A percentile compares a stretch with the other conserved stretches of the same genome.
These are phyloP conservation scores for Saccharomycopsis microspora DNA, from an alignment of 805 yeast species.

Conservation along the genomic window DNA sequence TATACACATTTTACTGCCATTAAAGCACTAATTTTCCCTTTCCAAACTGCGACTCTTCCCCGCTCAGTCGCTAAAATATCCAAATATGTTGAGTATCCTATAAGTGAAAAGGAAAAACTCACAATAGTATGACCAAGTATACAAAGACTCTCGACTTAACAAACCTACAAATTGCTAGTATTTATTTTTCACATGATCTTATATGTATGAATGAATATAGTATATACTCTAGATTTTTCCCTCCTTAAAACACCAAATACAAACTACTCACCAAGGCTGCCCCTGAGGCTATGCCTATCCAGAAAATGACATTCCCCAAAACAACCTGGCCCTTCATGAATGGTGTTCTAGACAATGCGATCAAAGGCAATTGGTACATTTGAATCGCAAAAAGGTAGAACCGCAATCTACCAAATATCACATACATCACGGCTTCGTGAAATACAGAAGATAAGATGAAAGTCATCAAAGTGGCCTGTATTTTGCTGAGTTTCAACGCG, in stretches of 20 bases:
- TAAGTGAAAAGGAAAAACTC: not conserved
- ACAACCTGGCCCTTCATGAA: constrained; percentile 43
- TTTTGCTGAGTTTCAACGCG: constrained; percentile 52
- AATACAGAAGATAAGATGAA: constrained; percentile 70
- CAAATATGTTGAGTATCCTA: not conserved
- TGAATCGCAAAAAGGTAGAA: constrained; percentile 75
- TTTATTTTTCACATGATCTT: not conserved
- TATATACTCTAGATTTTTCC: not conserved
- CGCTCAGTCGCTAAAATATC: not conserved
- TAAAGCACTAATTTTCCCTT: too few species aligned
- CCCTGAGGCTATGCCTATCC: constrained; percentile 86
- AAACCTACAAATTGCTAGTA: not conserved
- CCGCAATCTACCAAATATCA: constrained; percentile 66
- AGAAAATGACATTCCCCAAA: constrained; percentile 73
- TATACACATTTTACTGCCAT: too few species aligned
- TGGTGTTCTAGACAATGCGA: constrained; percentile 47
- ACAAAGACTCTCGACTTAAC: not conserved
- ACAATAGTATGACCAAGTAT: not conserved
- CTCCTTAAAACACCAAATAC: constrained; percentile 58
- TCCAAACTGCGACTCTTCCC: too few species aligned
- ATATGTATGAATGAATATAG: too few species aligned
- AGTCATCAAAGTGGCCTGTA: constrained; percentile 64
- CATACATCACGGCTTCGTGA: constrained; percentile 90
- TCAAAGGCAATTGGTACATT: constrained; percentile 79
- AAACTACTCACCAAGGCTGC: constrained; percentile 82